Conservation (phyloP, 2,329 filamentous ascomycete genomes). For the Paecilomyces variotii region DNA sequence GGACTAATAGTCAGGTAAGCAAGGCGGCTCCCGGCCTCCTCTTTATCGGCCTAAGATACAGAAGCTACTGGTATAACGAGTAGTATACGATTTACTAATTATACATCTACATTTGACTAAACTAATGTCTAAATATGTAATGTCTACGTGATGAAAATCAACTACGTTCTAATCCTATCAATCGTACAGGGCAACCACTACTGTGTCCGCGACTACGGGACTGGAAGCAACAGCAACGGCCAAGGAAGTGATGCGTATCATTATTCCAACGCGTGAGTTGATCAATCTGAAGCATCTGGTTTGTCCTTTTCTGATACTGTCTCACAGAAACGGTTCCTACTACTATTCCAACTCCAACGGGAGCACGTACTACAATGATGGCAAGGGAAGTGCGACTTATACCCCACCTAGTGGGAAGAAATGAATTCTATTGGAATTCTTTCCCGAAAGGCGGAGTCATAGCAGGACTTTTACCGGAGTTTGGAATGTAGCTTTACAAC, state of each 20-base stretch:
- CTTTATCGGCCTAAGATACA: neutral
- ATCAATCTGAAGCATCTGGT: neutral
- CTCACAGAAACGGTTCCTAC: slow-evolving; percentile 56
- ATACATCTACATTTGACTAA: no score
- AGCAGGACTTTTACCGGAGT: no score
- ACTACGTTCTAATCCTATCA: neutral
- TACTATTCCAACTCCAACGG: slow-evolving; percentile 65
- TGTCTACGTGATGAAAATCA: no score
- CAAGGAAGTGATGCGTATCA: slow-evolving; percentile 42
- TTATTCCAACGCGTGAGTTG: slow-evolving; percentile 54
- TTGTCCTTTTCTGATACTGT: neutral
- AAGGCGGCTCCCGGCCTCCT: no score
- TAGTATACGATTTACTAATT: no score
- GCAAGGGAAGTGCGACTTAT: slow-evolving; percentile 52
- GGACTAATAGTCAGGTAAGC: slow-evolving; percentile 56
- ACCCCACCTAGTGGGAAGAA: slow-evolving; percentile 45
- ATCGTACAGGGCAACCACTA: slow-evolving; percentile 56
- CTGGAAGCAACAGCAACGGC: slow-evolving; percentile 48
- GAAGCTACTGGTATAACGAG: neutral
- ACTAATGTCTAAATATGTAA: no score
- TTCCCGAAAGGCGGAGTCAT: no score
- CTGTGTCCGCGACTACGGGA: slow-evolving; percentile 56
- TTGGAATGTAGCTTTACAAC: no score
- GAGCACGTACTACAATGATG: slow-evolving; percentile 60
- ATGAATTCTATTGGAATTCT: neutral